phyloP scores from a whole-genome alignment of 208 protist genomes.

The Leishmania arabica region DNA sequence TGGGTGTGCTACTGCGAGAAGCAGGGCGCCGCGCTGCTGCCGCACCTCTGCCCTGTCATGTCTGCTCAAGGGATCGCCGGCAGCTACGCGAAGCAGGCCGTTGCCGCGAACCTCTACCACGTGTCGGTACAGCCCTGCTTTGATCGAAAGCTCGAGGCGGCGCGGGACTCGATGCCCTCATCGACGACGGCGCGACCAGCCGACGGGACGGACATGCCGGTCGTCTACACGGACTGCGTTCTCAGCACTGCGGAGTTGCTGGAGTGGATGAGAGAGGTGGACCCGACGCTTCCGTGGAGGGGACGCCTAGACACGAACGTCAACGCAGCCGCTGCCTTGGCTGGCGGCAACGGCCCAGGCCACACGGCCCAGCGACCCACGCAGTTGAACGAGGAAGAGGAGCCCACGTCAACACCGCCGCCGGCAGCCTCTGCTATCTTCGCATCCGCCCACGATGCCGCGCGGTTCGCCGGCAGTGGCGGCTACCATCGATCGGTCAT shows the following conservation, averaged over 20 bases:
- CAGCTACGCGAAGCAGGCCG: slow-evolving; percentile 83
- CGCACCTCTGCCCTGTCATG: slow-evolving; percentile 94
- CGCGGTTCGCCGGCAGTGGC: slow-evolving; percentile 65
- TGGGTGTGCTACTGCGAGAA: slow-evolving; percentile 99
- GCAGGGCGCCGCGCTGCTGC: slow-evolving; percentile 90
- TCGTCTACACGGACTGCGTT: slow-evolving; percentile 96
- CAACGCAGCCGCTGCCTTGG: neutral
- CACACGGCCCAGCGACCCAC: neutral
- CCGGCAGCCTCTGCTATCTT: neutral
- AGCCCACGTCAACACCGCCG: neutral
- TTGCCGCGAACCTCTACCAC: slow-evolving; percentile 76
- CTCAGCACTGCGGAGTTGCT: slow-evolving; percentile 94
- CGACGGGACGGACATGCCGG: slow-evolving; percentile 18
- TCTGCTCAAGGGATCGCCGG: slow-evolving; percentile 97
- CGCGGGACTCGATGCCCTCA: slow-evolving; percentile 59
- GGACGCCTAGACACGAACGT: slow-evolving; percentile 34
- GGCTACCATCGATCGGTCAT: slow-evolving; percentile 66
- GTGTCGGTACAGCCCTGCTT: slow-evolving; percentile 98
- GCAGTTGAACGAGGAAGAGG: neutral
- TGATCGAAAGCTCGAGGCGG: slow-evolving; percentile 99
- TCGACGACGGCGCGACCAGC: neutral
- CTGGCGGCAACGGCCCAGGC: neutral
- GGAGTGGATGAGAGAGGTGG: slow-evolving; percentile 78
- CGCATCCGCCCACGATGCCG: slow-evolving; percentile 15
- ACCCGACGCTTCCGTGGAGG: slow-evolving; percentile 50